Percentiles rank a stretch among this genome's conserved stretches.
These are phyloP conservation scores for Russula emetica DNA, from an alignment of 768 basidiomycete species.

Conservation along the genomic window DNA sequence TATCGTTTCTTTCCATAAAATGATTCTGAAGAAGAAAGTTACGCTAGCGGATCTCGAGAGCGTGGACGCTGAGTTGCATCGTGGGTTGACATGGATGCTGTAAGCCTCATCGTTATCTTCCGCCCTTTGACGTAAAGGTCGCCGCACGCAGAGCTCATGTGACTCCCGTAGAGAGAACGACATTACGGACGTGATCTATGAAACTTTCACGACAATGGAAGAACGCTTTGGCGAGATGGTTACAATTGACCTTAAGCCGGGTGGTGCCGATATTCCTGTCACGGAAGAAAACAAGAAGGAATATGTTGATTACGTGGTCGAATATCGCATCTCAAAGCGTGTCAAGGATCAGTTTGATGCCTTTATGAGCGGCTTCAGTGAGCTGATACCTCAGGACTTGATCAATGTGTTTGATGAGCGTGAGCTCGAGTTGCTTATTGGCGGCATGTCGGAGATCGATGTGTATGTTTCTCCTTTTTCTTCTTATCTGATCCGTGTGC, in stretches of 20 bases:
- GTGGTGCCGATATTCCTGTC: slow-evolving; percentile 79
- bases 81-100: slow-evolving; percentile 99
- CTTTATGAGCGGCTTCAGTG: slow-evolving; percentile 99
- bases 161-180: slow-evolving; percentile 77
- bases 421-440: slow-evolving; percentile 93
- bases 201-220: slow-evolving; percentile 95
- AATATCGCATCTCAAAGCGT: slow-evolving; percentile 95
- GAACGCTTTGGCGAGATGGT: slow-evolving; percentile 99
- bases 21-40: slow-evolving; percentile 98
- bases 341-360: slow-evolving; percentile 99
- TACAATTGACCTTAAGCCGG: slow-evolving; percentile 89
- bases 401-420: slow-evolving; percentile 99
- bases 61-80: slow-evolving; percentile 91
- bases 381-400: slow-evolving; percentile 95
- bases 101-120: slow-evolving; percentile 41
- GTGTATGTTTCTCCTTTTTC: slow-evolving; percentile 56
- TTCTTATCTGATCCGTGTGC: not conserved
- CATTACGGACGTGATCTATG: slow-evolving; percentile 96
- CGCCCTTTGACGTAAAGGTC: slow-evolving; percentile 9
- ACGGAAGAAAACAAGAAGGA: slow-evolving; percentile 99
- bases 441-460: slow-evolving; percentile 99
- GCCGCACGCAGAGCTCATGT: slow-evolving; percentile 27
- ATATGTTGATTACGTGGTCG: slow-evolving; percentile 90
- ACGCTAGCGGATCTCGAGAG: slow-evolving; percentile 90
- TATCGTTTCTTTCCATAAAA: slow-evolving; percentile 99